Base-by-base conservation (phyloP, 495 filamentous ascomycete species). In the Neurospora pannonica region DNA sequence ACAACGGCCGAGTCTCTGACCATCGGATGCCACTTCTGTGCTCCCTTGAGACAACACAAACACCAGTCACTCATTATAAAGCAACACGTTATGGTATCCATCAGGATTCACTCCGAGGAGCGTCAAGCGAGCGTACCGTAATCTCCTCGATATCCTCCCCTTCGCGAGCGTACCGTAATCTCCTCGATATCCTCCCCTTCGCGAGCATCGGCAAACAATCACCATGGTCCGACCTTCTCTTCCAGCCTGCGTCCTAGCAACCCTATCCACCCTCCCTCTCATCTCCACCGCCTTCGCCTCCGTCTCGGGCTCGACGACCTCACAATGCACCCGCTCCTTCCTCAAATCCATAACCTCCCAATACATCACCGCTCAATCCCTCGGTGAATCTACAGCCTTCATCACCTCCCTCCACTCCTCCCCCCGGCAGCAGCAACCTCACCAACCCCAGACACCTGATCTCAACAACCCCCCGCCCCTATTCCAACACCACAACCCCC, bases 331-430 rank as follows among this genome's bases (percentile, higher is more conserved):
- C 62, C 74, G 76, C 28, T 76, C 69, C 13, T 38, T 70, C 4
- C 73, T 79, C 71, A 76, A 77, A 31, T 72, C 24, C 19, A 70
- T 72, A 1, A 79, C 74, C 5, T 73, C 70, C 42, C n/a, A 31
- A 7, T 78, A 79, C 36, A 43, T 78, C 0, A 42, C 73, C 3
- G 78, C 78, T 0, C 78, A 76, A 28, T 70, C 43, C 1, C 60
- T 71, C 17, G 77, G 77, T 70, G 28, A 72, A 24, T 48, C 46
- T 0, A 46, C 54, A 1, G 71, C 72, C 62, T 34, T 72, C 4
- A 72, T 71, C 5, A 31, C 24, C 13, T 70, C n/a, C n/a, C n/a
- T n/a, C n/a, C n/a, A n/a, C n/a, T n/a, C n/a, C 37, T 21, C 48
- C 72, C n/a, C 17, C 40, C 39, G 34, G 39, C 8, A 76, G 72